Base-by-base conservation (phyloP, 2,329 filamentous ascomycete genomes). In the Colletotrichum sp. region DNA sequence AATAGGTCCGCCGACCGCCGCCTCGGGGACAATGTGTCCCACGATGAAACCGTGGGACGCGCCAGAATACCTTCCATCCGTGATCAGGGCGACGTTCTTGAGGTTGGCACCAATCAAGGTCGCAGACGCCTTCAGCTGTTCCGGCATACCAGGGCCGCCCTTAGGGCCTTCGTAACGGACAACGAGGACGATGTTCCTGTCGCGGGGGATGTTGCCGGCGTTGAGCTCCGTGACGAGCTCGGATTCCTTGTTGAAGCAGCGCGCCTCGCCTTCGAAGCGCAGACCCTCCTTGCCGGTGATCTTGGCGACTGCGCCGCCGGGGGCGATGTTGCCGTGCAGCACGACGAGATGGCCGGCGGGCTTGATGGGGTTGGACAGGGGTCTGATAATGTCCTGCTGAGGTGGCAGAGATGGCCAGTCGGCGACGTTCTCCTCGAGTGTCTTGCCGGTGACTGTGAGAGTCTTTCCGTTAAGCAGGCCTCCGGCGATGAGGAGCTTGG, bases 101-200 rank as follows among this genome's bases (percentile, higher is more conserved):
- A 99, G 88, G 18, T 94, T 94, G 1, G 96, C 96, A 63, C 96
- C 96, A 94, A 98, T 98, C 79, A 99, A 95, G 16, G 96, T 95
- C 0, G 96, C 96, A 73, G 92, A 94, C 12, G 96, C 95, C 83
- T 94, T 95, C 61, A 99, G 90, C 85, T 98, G 96, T 85, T 99
- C 96, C 3, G 96, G 96, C 96, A 99, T 99, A 57, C 96, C 96
- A 0, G 96, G 96, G 0, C 96, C 96, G 77, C 96, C 96, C 83
- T 95, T 96, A 14, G 96, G 96, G 0, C 96, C 96, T 83, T 99
- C 96, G 83, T 98, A 98, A n/a, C 96, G 93, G 68, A 99, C 96
- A 34, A 98, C 92, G 32, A 98, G 88, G 24, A 98, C 96, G 16
- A 98, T 90, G 82, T 98, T 97, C 81, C 97, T 95, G 75, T 87